phyloP scores from a whole-genome alignment of 176 grass and related monocot genomes.

The Saccharum officinarum region DNA sequence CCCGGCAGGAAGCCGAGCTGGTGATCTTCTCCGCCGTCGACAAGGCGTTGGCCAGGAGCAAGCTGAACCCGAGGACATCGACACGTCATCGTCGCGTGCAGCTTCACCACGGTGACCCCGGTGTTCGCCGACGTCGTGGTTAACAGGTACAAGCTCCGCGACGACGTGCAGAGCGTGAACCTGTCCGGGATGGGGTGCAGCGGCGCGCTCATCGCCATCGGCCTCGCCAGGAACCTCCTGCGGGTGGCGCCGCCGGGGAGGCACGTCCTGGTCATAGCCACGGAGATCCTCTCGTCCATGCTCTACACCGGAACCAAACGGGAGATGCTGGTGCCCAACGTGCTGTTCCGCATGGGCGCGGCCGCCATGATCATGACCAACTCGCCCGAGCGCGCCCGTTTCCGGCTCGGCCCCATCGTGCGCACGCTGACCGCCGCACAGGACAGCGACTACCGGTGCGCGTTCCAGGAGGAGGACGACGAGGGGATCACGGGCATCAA shows the following conservation, averaged over 20 bases:
- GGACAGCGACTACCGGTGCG: neutral
- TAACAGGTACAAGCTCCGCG: neutral
- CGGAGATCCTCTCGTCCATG: neutral
- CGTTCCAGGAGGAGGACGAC: conserved; percentile 2
- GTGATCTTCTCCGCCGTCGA: neutral
- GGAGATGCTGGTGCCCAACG: conserved; percentile 6
- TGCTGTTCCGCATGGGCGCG: conserved; percentile 2
- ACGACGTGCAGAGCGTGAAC: neutral
- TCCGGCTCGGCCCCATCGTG: conserved; percentile 1
- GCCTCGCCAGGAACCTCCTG: neutral
- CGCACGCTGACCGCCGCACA: neutral
- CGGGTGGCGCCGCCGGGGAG: neutral
- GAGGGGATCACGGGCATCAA: neutral
- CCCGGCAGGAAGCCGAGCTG: neutral
- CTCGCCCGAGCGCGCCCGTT: neutral
- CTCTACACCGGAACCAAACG: conserved; percentile 20
- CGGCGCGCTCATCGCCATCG: neutral
- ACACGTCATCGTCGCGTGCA: conserved; percentile 31
- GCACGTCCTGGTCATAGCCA: neutral
- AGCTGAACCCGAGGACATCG: neutral
- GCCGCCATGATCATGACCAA: neutral
- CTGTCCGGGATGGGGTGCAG: neutral
- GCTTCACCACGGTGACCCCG: neutral
- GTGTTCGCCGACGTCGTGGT: neutral
- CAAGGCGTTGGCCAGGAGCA: neutral